Evolutionary conservation across 129 eudicot genomes (phyloP).

Genomic region (Scalesia atractyloides): DNA sequence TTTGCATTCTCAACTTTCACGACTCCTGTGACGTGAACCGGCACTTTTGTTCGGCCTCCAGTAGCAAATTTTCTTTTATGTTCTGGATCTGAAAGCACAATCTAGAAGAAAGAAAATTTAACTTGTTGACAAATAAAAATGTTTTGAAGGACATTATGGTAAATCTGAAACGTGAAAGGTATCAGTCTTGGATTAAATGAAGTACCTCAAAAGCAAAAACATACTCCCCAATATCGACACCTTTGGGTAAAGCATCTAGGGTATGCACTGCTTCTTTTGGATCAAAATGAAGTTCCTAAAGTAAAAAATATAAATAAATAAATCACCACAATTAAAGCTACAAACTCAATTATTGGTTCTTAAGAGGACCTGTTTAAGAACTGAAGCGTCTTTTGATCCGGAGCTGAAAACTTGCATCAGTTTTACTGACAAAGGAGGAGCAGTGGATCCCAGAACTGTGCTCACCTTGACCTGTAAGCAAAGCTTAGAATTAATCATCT

Average conservation of each 20-base stretch:
- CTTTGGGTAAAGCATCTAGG: conserved; percentile 70
- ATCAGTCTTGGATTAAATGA: conserved; percentile 1
- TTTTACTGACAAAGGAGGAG: conserved; percentile 74
- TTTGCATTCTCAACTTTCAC: conserved; percentile 59
- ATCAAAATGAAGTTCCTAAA: conserved; percentile 76
- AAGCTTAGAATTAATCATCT: conserved; percentile 9
- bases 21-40: conserved; percentile 67
- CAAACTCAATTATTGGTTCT: conserved; percentile 13
- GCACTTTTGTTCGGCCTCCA: conserved; percentile 74
- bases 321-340: conserved; percentile 5
- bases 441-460: conserved; percentile 70
- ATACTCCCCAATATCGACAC: conserved; percentile 75
- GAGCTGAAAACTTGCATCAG: conserved; percentile 70
- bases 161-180: conserved; percentile 23
- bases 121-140: conserved; percentile 5
- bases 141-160: background rate
- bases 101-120: conserved; percentile 42
- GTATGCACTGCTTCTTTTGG: conserved; percentile 56
- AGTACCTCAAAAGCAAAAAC: conserved; percentile 78
- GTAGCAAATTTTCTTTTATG: conserved; percentile 59
- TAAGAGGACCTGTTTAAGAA: conserved; percentile 65
- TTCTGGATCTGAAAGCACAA: conserved; percentile 72
- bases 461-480: conserved; percentile 66
- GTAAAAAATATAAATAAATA: background rate
- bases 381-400: conserved; percentile 75